These are phyloP conservation scores for Lavandula angustifolia DNA, from an alignment of 257 asterid species.

Conservation along the genomic window DNA sequence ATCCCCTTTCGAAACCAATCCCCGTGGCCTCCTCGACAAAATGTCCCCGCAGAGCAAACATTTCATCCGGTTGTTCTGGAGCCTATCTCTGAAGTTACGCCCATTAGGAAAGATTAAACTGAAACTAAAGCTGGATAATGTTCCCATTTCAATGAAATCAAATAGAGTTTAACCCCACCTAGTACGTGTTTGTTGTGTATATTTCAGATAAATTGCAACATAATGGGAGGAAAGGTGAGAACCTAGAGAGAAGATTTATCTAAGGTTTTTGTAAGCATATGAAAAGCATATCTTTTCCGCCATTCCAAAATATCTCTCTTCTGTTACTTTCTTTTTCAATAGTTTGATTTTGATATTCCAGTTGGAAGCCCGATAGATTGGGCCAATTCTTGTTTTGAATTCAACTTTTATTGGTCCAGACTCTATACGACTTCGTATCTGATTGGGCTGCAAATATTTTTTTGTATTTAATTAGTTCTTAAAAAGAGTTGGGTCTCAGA, in stretches of 20 bases:
- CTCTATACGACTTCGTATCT: too few relatives aligned
- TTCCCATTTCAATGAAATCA: conserved; percentile 45
- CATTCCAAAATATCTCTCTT: conserved; percentile 19
- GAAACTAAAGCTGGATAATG: conserved; percentile 54
- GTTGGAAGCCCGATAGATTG: too few relatives aligned
- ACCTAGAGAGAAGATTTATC: conserved; percentile 1
- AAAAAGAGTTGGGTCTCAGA: too few relatives aligned
- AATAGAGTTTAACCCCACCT: background rate
- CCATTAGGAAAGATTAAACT: conserved; percentile 42
- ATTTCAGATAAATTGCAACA: conserved; percentile 13
- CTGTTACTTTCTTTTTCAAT: background rate
- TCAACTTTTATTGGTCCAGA: too few relatives aligned
- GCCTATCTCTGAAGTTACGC: conserved; percentile 27
- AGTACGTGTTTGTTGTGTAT: background rate
- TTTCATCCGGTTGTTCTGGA: conserved; percentile 25
- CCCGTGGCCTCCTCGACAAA: conserved; percentile 40
- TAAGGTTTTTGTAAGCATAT: conserved; percentile 27
- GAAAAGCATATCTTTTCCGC: conserved; percentile 24
- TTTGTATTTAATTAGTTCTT: too few relatives aligned
- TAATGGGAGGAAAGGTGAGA: background rate
- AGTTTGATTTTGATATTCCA: too few relatives aligned
- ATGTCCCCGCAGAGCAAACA: conserved; percentile 45
- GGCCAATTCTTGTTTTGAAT: too few relatives aligned
- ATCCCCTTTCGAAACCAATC: conserved; percentile 32
- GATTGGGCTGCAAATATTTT: too few relatives aligned